Evolutionary conservation across 495 filamentous ascomycete species (phyloP), one percentile per base, ranked within the genome.

Genomic region (Hypomontagnella monticulosa): DNA sequence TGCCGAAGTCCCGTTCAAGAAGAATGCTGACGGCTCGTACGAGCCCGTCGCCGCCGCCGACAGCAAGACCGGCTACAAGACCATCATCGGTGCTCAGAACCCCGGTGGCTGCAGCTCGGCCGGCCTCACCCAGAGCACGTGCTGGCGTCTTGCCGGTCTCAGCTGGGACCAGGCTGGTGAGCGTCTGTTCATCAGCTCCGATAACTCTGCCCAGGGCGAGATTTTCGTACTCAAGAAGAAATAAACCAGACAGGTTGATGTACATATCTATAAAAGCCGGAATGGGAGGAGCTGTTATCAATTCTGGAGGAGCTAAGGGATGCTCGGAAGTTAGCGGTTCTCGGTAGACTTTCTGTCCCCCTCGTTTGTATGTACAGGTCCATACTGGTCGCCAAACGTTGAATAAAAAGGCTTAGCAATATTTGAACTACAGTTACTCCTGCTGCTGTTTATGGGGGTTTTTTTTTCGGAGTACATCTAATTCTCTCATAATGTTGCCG

Each of bases 1-100:
- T 0, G 73, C 81, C 12, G 72, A 79, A 52, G 71, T 85, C 3
- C 72, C 71, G 2, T 85, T 85, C 71, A 60, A 53, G 34, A 76
- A 75, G 61, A 74, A 76, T 47, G 80, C 70, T 12, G 62, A 69
- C 32, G 74, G 72, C 20, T 27, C 27, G 18, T 78, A 75, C 54
- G 75, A 76, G 11, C 75, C 75, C 16, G 70, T 73, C 0, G 75
- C 75, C 37, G 18, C 71, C 4, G 44, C 66, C 8, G 74, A 76
- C 59, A 70, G 61, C 50, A 56, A 71, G 62, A 66, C 59, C 23
- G 74, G 74, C 15, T 78, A 74, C 62, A 72, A 61, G 53, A 74
- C 69, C 49, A 71, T 78, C 57, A 50, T 78, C 51, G 73, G 69
- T 38, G 37, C 71, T 14, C 61, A 74, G 53, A 70, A 61, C 64